Base-by-base conservation (phyloP, 2,329 filamentous ascomycete species). In the Colletotrichum tamarilloi region DNA sequence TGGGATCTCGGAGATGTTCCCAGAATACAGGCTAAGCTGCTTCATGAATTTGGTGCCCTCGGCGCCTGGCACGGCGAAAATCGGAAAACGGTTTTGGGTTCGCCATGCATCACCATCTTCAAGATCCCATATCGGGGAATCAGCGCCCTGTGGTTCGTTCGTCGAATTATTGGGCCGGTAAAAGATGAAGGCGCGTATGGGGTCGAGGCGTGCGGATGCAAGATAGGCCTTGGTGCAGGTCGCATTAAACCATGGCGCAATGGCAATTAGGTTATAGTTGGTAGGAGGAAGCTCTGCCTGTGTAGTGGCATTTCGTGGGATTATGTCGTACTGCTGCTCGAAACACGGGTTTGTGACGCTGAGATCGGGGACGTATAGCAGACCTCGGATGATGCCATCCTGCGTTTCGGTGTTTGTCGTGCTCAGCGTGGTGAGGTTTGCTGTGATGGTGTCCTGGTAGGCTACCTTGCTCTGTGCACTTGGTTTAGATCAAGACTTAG, bases 331-430 rank as follows among this genome's bases (percentile, higher is more conserved):
- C 55, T 92, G 90, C 59, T 89, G 82, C 19, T 90, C 85, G 79
- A 87, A 87, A 84, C 95, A 98, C 0, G 86, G 83, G 74, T 92
- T 88, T 68, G 86, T 80, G 12, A 79, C 69, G 6, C 83, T 80
- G 53, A 98, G 87, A 73, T 92, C 90, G 5, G 96, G 97, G 2
- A 97, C 93, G 81, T 97, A 98, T 70, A 98, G 88, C 19, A 98
- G 89, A 74, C 96, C 96, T 75, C 91, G 89, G 46, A 97, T 90
- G 67, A 90, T 85, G 67, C 89, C 89, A 75, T 92, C 90, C 52
- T 86, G 81, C 9, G 86, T 86, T 38, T 89, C 86, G 65, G 90
- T 87, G 79, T 90, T 91, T 74, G 91, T 93, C 38, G 89, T 90
- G 3, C 94, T 94, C 16, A 98, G 86, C 0, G 94, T 97, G 57